These are phyloP conservation scores for Colletotrichum plurivorum DNA, from an alignment of 2,329 filamentous ascomycete genomes.

Conservation along the genomic window DNA sequence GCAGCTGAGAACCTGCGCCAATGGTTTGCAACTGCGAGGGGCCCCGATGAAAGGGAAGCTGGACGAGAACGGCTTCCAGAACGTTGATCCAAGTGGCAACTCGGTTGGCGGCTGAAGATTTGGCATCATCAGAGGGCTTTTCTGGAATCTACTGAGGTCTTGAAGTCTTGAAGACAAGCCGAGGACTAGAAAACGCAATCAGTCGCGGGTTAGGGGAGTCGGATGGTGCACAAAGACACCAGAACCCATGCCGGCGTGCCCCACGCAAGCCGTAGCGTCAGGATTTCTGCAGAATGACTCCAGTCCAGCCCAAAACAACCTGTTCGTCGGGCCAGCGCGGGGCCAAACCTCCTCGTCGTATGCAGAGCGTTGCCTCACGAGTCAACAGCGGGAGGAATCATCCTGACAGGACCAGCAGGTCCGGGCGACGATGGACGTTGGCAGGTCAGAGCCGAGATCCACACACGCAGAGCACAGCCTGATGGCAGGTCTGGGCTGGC, in stretches of 20 bases:
- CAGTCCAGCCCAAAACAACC: background rate
- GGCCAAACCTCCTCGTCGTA: background rate
- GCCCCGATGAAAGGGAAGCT: background rate
- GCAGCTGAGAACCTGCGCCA: background rate
- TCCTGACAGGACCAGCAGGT: background rate
- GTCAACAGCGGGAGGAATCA: background rate
- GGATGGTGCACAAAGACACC: background rate
- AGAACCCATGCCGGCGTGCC: background rate
- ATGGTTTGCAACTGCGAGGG: background rate
- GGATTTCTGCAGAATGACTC: background rate
- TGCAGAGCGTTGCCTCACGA: background rate
- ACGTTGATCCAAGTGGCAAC: background rate
- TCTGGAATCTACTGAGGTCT: background rate
- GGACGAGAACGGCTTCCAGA: background rate
- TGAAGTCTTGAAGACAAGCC: background rate
- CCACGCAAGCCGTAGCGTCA: background rate
- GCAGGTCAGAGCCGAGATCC: background rate
- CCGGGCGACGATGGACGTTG: background rate
- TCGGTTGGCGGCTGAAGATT: background rate
- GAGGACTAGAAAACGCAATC: too few species aligned
- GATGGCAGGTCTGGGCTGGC: background rate
- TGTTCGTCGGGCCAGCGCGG: background rate
- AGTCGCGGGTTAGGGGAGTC: background rate
- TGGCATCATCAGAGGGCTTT: background rate
- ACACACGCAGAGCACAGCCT: constrained; percentile 1